A percentile compares a stretch with the other conserved stretches of the same genome.
phyloP scores from a whole-genome alignment of 805 yeast genomes.

The Pichia phayaonensis region DNA sequence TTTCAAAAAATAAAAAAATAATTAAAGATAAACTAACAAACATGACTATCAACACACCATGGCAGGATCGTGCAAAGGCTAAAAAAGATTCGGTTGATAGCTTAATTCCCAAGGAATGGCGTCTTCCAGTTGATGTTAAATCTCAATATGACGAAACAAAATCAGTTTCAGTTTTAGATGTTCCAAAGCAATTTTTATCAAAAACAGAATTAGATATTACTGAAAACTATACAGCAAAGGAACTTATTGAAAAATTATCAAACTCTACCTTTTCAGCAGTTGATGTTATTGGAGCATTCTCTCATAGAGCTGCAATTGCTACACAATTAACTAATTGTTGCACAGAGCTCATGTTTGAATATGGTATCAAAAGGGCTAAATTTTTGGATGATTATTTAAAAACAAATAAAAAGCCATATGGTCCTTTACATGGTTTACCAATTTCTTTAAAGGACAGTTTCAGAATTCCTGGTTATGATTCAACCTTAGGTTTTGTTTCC shows the following conservation, averaged over 20 bases:
- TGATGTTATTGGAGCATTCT: constrained; percentile 51
- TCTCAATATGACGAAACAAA: not conserved
- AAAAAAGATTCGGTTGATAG: not conserved
- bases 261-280: constrained; percentile 40
- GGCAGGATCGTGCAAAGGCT: not conserved
- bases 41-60: not conserved
- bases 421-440: constrained; percentile 67
- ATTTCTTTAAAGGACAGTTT: constrained; percentile 61
- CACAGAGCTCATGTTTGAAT: constrained; percentile 48
- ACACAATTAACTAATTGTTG: constrained; percentile 53
- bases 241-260: constrained; percentile 36
- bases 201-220: not conserved
- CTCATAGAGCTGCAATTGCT: constrained; percentile 54
- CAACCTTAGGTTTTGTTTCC: constrained; percentile 55
- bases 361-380: constrained; percentile 47
- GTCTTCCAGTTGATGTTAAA: not conserved
- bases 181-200: not conserved
- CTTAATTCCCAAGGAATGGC: not conserved
- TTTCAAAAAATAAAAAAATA: no score
- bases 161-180: not conserved
- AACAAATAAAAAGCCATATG: constrained; percentile 42
- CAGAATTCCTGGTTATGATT: constrained; percentile 41
- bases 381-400: constrained; percentile 45
- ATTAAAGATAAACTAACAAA: not conserved
- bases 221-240: constrained; percentile 27